These are phyloP conservation scores for Saccharum officinarum DNA, from an alignment of 176 grass and related monocot genomes.

Conservation along the genomic window DNA sequence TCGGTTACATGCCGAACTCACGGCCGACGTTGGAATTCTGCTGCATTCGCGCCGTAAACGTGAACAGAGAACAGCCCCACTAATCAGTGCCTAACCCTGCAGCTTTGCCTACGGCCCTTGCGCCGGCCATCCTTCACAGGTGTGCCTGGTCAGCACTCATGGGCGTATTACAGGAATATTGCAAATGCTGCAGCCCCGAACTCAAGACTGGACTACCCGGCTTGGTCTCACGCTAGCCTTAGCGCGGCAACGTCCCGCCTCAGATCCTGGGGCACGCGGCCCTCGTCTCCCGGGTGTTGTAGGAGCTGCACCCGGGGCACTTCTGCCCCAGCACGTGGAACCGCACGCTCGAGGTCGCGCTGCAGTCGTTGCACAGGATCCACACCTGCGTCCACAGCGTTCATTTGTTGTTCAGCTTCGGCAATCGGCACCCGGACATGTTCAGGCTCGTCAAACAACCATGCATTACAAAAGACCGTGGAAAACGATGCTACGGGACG, in stretches of 20 bases:
- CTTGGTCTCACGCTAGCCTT: no score
- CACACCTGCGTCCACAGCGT: slow-evolving; percentile 42
- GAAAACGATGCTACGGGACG: not conserved
- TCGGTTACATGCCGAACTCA: not conserved
- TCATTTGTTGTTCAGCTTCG: not conserved
- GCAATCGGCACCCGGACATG: not conserved
- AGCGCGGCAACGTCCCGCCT: not conserved
- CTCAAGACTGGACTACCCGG: no score
- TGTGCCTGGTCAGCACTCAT: no score
- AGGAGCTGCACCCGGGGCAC: slow-evolving; percentile 68
- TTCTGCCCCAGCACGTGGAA: slow-evolving; percentile 88
- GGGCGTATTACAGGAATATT: no score
- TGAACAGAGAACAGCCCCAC: not conserved
- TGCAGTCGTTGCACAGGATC: slow-evolving; percentile 92
- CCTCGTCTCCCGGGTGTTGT: slow-evolving; percentile 79
- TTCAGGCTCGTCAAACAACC: not conserved
- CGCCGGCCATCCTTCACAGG: not conserved
- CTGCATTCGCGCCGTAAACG: not conserved
- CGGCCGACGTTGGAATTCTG: not conserved
- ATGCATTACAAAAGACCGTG: not conserved
- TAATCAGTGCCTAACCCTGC: not conserved
- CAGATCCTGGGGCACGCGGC: slow-evolving; percentile 39
- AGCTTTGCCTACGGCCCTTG: not conserved
- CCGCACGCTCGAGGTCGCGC: slow-evolving; percentile 54
- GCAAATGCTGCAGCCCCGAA: no score